phyloP scores from a whole-genome alignment of 331 rosid species.

The Quercus phellos region DNA sequence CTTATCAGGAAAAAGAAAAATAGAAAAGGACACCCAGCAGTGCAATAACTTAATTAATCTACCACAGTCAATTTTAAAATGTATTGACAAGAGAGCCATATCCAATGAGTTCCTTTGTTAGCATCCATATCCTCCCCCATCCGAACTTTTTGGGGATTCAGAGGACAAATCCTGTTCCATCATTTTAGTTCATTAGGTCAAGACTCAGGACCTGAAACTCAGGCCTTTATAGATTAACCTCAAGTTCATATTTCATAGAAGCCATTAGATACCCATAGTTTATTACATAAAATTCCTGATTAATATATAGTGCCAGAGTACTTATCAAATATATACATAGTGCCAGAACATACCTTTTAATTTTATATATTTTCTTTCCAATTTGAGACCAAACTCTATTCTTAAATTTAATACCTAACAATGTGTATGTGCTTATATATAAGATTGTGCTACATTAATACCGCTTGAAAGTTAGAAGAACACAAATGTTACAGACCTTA shows the following conservation, averaged over 20 bases:
- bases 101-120: neutral
- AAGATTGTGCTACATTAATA: neutral
- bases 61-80: neutral
- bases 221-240: neutral
- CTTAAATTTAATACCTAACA: neutral
- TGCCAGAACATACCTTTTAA: neutral
- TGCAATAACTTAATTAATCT: neutral
- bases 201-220: neutral
- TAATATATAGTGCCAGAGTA: neutral
- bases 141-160: neutral
- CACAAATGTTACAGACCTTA: conserved; percentile 46
- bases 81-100: neutral
- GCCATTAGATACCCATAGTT: neutral
- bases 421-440: conserved; percentile 1
- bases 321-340: neutral
- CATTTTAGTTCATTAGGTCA: neutral
- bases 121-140: neutral
- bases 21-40: neutral
- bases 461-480: neutral
- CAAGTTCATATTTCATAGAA: neutral
- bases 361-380: neutral
- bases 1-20: no score
- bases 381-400: neutral
- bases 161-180: neutral
- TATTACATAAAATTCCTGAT: neutral